A percentile compares a stretch with the other conserved stretches of the same genome.
phyloP scores from a whole-genome alignment of 2,329 filamentous ascomycete species.

The Colletotrichum endophyticum region DNA sequence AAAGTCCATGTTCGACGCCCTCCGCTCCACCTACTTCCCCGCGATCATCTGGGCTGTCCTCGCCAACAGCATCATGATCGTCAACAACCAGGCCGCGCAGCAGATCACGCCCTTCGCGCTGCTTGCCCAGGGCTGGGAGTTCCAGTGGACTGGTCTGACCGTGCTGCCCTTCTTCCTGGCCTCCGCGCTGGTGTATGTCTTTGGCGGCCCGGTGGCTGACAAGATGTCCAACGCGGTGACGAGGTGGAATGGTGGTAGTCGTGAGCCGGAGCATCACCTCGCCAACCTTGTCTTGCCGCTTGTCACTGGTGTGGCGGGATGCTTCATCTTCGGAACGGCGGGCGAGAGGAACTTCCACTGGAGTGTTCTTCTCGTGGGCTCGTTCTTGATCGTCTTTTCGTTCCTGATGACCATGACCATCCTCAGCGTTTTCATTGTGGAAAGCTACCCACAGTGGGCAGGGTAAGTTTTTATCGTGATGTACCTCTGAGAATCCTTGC shows the following conservation, averaged over 20 bases:
- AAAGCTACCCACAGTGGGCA: conserved; percentile 32
- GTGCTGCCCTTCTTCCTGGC: conserved; percentile 28
- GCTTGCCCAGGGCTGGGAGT: conserved; percentile 29
- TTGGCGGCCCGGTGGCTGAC: conserved; percentile 34
- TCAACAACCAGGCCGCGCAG: conserved; percentile 29
- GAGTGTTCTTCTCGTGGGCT: conserved; percentile 28
- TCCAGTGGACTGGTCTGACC: conserved; percentile 30
- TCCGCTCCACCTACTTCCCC: conserved; percentile 37
- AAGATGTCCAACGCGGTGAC: conserved; percentile 30
- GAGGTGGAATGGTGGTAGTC: conserved; percentile 26
- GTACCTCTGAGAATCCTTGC: not conserved
- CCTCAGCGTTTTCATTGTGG: conserved; percentile 34
- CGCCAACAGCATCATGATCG: conserved; percentile 33
- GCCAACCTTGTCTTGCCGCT: conserved; percentile 34
- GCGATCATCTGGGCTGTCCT: conserved; percentile 36
- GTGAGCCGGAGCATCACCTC: conserved; percentile 37
- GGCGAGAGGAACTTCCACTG: conserved; percentile 30
- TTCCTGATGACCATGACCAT: conserved; percentile 30
- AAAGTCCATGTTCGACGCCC: conserved; percentile 28
- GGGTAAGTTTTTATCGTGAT: not conserved
- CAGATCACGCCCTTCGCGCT: conserved; percentile 23
- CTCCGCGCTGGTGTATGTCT: conserved; percentile 23
- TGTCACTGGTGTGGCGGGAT: conserved; percentile 28
- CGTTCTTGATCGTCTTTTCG: conserved; percentile 32
- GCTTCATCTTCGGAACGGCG: conserved; percentile 34